Evolutionary conservation across 2,329 filamentous ascomycete species (phyloP).

Genomic region (Capronia coronata): DNA sequence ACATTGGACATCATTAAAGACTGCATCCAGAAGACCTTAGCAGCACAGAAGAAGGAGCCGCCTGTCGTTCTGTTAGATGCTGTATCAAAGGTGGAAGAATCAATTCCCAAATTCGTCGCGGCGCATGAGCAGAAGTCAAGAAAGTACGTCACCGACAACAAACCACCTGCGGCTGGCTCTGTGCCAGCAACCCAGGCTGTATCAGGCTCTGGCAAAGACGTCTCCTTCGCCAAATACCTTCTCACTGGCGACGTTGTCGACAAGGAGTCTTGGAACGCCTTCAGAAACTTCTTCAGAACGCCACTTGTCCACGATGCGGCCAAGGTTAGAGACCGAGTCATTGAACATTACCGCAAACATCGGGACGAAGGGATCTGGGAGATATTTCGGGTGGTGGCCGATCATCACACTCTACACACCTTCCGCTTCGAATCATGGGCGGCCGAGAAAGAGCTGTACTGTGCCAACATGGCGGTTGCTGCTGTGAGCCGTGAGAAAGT

Average conservation of each 20-base stretch:
- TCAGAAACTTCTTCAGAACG: slow-evolving; percentile 9
- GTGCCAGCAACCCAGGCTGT: not conserved
- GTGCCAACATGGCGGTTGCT: slow-evolving; percentile 12
- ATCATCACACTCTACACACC: slow-evolving; percentile 4
- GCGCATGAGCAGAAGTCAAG: slow-evolving; percentile 11
- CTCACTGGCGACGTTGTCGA: slow-evolving; percentile 3
- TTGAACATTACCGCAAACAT: slow-evolving; percentile 9
- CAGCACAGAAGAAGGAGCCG: slow-evolving; percentile 1
- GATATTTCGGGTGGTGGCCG: slow-evolving; percentile 10
- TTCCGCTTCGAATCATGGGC: slow-evolving; percentile 15
- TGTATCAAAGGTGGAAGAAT: slow-evolving; percentile 15
- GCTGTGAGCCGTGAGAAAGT: slow-evolving; percentile 2
- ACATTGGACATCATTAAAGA: slow-evolving; percentile 11
- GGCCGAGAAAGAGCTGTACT: slow-evolving; percentile 13
- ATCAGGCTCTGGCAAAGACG: not conserved
- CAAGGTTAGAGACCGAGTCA: slow-evolving; percentile 5
- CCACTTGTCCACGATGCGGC: not conserved
- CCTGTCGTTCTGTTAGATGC: slow-evolving; percentile 14
- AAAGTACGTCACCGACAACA: slow-evolving; percentile 5
- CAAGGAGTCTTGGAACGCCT: slow-evolving; percentile 4
- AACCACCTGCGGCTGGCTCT: not conserved
- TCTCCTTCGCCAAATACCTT: slow-evolving; percentile 1
- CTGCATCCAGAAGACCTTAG: not conserved
- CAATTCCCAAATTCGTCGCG: slow-evolving; percentile 21
- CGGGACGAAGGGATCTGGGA: slow-evolving; percentile 20